Conservation (phyloP, 2,329 filamentous ascomycete genomes). For the Drechslera avenae region DNA sequence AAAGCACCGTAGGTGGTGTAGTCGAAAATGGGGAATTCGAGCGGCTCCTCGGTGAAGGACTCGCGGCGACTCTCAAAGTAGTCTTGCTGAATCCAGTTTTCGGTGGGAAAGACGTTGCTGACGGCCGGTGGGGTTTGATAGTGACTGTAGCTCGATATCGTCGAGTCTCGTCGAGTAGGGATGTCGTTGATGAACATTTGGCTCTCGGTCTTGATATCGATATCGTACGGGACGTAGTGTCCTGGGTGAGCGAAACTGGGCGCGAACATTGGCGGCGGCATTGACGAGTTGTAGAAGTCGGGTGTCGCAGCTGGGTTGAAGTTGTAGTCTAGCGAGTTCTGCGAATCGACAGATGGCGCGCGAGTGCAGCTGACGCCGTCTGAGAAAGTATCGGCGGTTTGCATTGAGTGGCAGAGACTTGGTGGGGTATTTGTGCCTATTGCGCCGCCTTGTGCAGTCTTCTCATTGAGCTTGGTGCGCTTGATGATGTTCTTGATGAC, state of each 20-base stretch:
- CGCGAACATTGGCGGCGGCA: slow-evolving; percentile 58
- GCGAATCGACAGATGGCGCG: slow-evolving; percentile 80
- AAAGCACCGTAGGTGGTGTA: slow-evolving; percentile 70
- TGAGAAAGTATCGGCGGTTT: slow-evolving; percentile 79
- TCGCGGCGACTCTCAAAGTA: slow-evolving; percentile 68
- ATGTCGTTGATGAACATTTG: slow-evolving; percentile 94
- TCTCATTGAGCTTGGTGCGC: slow-evolving; percentile 91
- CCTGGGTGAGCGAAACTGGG: slow-evolving; percentile 58
- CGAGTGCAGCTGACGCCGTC: slow-evolving; percentile 72
- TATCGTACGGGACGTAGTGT: slow-evolving; percentile 80
- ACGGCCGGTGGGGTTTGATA: slow-evolving; percentile 78
- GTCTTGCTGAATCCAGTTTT: slow-evolving; percentile 75
- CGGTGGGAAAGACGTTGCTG: slow-evolving; percentile 68
- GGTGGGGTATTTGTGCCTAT: slow-evolving; percentile 69
- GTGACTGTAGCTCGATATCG: slow-evolving; percentile 91
- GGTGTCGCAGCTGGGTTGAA: slow-evolving; percentile 67
- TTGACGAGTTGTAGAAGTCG: slow-evolving; percentile 64
- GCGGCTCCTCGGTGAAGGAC: slow-evolving; percentile 62
- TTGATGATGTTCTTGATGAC: slow-evolving; percentile 97
- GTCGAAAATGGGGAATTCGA: slow-evolving; percentile 81
- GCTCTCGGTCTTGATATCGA: slow-evolving; percentile 93
- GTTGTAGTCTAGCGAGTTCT: slow-evolving; percentile 66
- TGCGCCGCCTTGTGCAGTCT: slow-evolving; percentile 63
- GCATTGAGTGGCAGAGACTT: slow-evolving; percentile 79
- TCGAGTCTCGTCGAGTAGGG: slow-evolving; percentile 82